Evolutionary conservation across 768 basidiomycete genomes (phyloP), one percentile per base, ranked within the genome.

Genomic region (Mrakia gelida): DNA sequence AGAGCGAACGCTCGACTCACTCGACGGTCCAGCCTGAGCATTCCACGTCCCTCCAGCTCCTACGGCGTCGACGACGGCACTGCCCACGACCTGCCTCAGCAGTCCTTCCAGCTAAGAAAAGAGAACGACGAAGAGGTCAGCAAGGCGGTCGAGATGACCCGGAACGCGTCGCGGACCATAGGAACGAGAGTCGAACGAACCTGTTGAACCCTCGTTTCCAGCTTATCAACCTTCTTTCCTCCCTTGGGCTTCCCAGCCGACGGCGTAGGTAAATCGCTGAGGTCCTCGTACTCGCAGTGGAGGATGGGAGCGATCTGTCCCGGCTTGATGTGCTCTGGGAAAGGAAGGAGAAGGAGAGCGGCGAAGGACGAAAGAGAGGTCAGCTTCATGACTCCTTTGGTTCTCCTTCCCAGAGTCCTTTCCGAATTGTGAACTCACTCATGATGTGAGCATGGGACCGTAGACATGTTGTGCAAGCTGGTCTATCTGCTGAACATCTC

Each of bases 11-110:
- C 34, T 21, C 13, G 26, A 38, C 67, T 70, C 67, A 70, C 67
- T 41, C 10, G 67, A 70, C 9, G 67, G 67, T 43, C 67, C 67
- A 23, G 67, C 67, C n/a, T 70, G 67, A 41, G 67, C 38, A 41
- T 38, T 70, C 67, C 67, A 70, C 1, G 16, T 21, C n/a, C 18
- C 52, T 23, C 56, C 54, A 16, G 28, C 3, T 7, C 63, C 63
- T 1, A 63, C 75, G 3, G 45, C 16, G 49, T 30, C 63, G 21
- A 34, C 63, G 11, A 68, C 75, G 28, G 43, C 63, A 8, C 45
- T 45, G 3, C 75, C 75, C 21, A 75, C 75, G n/a, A 65, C 75
- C 28, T 67, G 45, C 28, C 32, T 28, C 21, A 75, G 63, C n/a
- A 75, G 45, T 16, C 45, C 65, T 32, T 75, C 75, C 28, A 75